Evolutionary conservation across 2,329 filamentous ascomycete species (phyloP), one percentile per base, ranked within the genome.

Genomic region (Pseudogymnoascus verrucosus): DNA sequence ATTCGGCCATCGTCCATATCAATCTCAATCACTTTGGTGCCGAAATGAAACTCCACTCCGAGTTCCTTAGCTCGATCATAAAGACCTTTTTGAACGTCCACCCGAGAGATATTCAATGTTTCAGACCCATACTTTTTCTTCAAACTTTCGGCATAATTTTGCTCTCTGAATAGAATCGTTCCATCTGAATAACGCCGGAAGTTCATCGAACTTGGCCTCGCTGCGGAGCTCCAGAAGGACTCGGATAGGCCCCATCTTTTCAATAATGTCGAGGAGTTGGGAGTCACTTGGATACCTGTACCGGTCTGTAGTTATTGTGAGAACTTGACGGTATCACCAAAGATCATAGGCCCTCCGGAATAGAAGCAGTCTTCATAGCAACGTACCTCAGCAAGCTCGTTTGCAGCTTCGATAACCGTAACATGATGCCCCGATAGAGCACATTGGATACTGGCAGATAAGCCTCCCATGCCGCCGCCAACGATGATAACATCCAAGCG

Each of bases 381-480:
- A 21, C 69, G 69, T 66, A 78, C 74, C 70, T 79, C 76, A 1
- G 73, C 72, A 2, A 80, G 72, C 51, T 75, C 74, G 4, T 71
- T 70, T 3, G 77, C 76, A 1, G 77, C 70, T 64, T 80, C 78
- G 2, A 78, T 73, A n/a, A 80, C 71, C 1, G 72, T 76, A 10
- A 80, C 77, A 23, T 70, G 64, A 62, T 80, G 78, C 2, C 71
- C 71, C 2, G 70, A 68, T 28, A 71, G 66, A 8, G 68, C 57
- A 34, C 68, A 65, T 5, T 70, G 64, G 11, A 73, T 72, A 42
- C 70, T 69, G n/a, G 78, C 76, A n/a, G 77, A 75, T 6, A 85
- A 74, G 4, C 83, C 83, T 19, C 81, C 80, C 19, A 85, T 75
- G 7, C 83, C 83, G 10, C 81, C 83, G n/a, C 83, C 83, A 21